A percentile compares a stretch with the other conserved stretches of the same genome.
Conservation (phyloP, 2,329 filamentous ascomycete genomes). For the Neofusicoccum kwambonambiense region DNA sequence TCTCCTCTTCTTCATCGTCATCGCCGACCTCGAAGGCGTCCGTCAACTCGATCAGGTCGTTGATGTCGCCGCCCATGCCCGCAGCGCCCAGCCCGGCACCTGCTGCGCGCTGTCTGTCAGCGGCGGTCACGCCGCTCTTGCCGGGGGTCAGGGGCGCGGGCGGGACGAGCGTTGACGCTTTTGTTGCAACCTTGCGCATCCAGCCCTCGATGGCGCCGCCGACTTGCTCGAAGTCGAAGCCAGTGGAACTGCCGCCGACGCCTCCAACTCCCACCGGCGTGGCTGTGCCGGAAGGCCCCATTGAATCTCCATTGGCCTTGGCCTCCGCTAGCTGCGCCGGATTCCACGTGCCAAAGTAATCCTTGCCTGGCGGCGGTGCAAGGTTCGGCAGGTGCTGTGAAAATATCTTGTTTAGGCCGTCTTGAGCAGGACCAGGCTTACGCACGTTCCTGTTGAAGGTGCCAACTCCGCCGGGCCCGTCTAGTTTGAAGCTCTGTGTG, state of each 20-base stretch:
- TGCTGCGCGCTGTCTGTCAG: not conserved
- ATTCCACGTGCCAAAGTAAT: conserved; percentile 42
- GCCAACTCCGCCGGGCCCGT: conserved; percentile 84
- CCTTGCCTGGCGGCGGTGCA: conserved; percentile 60
- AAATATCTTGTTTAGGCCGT: conserved; percentile 80
- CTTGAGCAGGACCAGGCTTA: conserved; percentile 77
- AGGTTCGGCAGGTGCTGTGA: conserved; percentile 79
- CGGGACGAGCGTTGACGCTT: conserved; percentile 40
- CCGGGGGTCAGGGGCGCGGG: conserved; percentile 6
- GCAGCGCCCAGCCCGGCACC: not conserved
- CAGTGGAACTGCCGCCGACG: conserved; percentile 22
- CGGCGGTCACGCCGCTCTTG: not conserved
- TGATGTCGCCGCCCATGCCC: conserved; percentile 44
- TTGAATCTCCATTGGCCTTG: conserved; percentile 21
- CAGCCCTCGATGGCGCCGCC: conserved; percentile 87
- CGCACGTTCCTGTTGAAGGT: conserved; percentile 71
- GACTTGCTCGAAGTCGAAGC: conserved; percentile 69
- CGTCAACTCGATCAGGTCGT: conserved; percentile 71
- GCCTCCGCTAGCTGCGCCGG: conserved; percentile 27
- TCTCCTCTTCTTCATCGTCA: conserved; percentile 25
- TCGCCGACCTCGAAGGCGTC: conserved; percentile 41
- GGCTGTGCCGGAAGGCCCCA: conserved; percentile 28
- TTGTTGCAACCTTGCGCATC: conserved; percentile 77
- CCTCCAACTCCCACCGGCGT: conserved; percentile 20
- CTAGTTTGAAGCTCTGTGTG: conserved; percentile 56